Percentiles rank a stretch among this genome's conserved stretches.
phyloP scores from a whole-genome alignment of 192 early-diverging fungal genomes.

The Coemansia sp. region DNA sequence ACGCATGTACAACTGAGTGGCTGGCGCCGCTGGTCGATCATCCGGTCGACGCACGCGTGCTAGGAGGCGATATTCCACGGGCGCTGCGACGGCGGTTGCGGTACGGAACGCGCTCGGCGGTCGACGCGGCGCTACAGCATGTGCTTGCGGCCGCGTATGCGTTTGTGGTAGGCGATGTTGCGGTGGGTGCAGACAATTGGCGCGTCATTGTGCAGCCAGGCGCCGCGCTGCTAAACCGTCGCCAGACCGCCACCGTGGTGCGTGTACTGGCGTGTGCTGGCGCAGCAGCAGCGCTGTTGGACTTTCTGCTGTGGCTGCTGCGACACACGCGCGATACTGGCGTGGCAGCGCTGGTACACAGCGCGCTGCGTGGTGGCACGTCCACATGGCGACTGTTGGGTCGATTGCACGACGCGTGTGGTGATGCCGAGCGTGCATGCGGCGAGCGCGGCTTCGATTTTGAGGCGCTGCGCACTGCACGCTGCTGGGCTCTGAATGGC shows the following conservation, averaged over 20 bases:
- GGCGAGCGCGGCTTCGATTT: conserved; percentile 25
- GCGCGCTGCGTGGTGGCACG: conserved; percentile 25
- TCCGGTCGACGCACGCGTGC: conserved; percentile 12
- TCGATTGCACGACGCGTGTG: conserved; percentile 21
- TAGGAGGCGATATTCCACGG: conserved; percentile 6
- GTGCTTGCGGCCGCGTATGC: conserved; percentile 41
- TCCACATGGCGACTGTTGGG: conserved; percentile 28
- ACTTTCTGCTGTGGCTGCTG: conserved; percentile 45
- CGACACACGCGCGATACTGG: conserved; percentile 15
- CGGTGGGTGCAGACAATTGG: conserved; percentile 69
- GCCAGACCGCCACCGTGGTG: conserved; percentile 57
- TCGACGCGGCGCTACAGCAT: conserved; percentile 30
- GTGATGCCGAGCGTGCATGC: conserved; percentile 9
- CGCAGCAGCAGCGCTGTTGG: conserved; percentile 20
- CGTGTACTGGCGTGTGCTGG: conserved; percentile 19
- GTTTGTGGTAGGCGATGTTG: conserved; percentile 51
- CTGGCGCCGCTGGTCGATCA: conserved; percentile 30
- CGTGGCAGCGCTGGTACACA: conserved; percentile 18
- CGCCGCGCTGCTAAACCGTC: conserved; percentile 67
- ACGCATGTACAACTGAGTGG: conserved; percentile 36
- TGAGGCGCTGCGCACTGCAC: conserved; percentile 28
- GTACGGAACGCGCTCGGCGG: conserved; percentile 17
- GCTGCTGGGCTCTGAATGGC: conserved; percentile 12
- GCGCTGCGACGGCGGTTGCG: conserved; percentile 2
- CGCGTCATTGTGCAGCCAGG: conserved; percentile 75